Evolutionary conservation across 1,284 basidiomycete genomes (phyloP).

Genomic region (Xerocomus alliaceus): DNA sequence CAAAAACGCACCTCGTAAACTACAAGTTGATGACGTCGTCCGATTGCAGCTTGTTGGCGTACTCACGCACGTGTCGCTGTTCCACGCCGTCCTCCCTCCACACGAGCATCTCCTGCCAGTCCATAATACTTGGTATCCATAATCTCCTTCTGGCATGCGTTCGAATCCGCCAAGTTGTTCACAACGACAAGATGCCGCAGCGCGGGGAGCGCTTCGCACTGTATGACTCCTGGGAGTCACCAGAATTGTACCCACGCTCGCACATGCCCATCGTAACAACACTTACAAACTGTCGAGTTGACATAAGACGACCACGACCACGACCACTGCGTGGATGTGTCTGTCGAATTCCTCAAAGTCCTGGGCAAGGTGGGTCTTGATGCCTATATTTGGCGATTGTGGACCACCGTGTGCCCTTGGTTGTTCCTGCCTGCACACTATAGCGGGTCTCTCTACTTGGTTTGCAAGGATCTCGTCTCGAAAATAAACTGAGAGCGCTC

Average conservation of each 20-base stretch:
- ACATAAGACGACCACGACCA: too few relatives aligned
- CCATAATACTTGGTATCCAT: slow-evolving; percentile 58
- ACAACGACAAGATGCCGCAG: slow-evolving; percentile 74
- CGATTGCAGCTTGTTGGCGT: slow-evolving; percentile 50
- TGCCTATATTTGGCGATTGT: slow-evolving; percentile 53
- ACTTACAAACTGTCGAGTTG: slow-evolving; percentile 68
- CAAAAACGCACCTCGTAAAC: slow-evolving; percentile 74
- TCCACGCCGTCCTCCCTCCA: slow-evolving; percentile 63
- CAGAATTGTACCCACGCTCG: slow-evolving; percentile 78
- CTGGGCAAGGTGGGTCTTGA: slow-evolving; percentile 69
- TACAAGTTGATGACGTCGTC: slow-evolving; percentile 84
- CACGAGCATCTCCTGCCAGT: slow-evolving; percentile 70
- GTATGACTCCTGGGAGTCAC: slow-evolving; percentile 74
- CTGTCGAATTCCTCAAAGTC: slow-evolving; percentile 73
- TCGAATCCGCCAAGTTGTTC: slow-evolving; percentile 59
- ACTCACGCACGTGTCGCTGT: slow-evolving; percentile 48
- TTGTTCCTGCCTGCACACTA: slow-evolving; percentile 69
- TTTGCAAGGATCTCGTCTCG: slow-evolving; percentile 57
- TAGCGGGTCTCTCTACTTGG: slow-evolving; percentile 61
- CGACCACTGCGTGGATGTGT: slow-evolving; percentile 71
- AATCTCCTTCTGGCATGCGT: slow-evolving; percentile 49
- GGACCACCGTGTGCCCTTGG: slow-evolving; percentile 68
- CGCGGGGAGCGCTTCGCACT: slow-evolving; percentile 64
- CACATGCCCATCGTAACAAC: slow-evolving; percentile 83
- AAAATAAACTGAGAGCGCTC: slow-evolving; percentile 74